Conservation (phyloP, 108 stramenopile species). For the Schizochytrium sp. region DNA sequence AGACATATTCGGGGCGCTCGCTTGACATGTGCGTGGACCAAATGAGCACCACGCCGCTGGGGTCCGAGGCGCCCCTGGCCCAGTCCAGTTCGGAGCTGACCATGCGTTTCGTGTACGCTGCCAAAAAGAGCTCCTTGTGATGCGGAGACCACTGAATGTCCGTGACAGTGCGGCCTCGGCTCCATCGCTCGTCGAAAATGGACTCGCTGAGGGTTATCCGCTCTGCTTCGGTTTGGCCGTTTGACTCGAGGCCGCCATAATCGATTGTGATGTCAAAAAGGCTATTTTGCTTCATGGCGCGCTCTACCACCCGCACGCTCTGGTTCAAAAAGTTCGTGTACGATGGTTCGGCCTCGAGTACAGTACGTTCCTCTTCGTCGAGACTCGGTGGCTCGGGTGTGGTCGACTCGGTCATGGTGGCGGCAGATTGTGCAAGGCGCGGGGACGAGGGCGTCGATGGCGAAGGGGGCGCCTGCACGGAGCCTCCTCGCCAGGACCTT, state of each 20-base stretch:
- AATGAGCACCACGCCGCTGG: slow-evolving; percentile 13
- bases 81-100: background rate
- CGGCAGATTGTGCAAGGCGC: background rate
- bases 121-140: slow-evolving; percentile 21
- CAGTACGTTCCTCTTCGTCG: background rate
- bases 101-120: background rate
- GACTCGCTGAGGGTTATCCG: background rate
- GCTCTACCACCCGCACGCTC: slow-evolving; percentile 14
- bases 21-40: slow-evolving; percentile 3
- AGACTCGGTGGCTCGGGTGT: background rate
- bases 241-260: background rate
- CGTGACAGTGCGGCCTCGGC: background rate
- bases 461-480: background rate
- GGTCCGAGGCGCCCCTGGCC: background rate
- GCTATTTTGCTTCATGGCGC: background rate
- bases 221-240: background rate
- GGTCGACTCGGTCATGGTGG: background rate
- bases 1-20: background rate
- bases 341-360: background rate
- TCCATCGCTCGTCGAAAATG: background rate
- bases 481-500: background rate
- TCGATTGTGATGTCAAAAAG: background rate
- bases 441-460: background rate
- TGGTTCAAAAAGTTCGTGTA: background rate
- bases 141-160: slow-evolving; percentile 25